Evolutionary conservation across 495 filamentous ascomycete genomes (phyloP).

Genomic region (Podospora australis): DNA sequence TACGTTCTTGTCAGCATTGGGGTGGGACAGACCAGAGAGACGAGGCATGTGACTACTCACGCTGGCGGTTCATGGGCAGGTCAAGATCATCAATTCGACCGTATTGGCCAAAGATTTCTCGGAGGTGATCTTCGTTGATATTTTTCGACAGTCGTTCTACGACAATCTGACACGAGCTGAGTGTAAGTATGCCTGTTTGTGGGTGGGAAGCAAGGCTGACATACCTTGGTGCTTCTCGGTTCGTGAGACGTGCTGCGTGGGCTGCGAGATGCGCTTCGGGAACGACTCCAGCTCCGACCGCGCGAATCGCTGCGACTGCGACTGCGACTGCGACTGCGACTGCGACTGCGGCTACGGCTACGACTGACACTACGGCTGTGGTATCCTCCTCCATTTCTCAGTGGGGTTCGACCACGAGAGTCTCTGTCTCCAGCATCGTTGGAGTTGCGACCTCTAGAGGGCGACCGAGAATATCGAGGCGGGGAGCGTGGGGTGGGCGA

Average conservation of each 20-base stretch:
- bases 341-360: conserved; percentile 24
- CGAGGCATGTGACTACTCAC: conserved; percentile 42
- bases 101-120: conserved; percentile 87
- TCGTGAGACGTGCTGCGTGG: conserved; percentile 13
- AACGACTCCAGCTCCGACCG: conserved; percentile 24
- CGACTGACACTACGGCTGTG: conserved; percentile 23
- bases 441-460: conserved; percentile 12
- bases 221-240: conserved; percentile 31
- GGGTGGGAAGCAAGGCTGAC: not conserved
- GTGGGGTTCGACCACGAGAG: conserved; percentile 16
- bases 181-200: not conserved
- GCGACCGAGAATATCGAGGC: conserved; percentile 17
- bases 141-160: conserved; percentile 97
- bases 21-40: not conserved
- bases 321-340: conserved; percentile 13
- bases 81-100: conserved; percentile 81
- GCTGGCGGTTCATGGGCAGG: conserved; percentile 79
- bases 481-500: conserved; percentile 15
- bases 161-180: conserved; percentile 58
- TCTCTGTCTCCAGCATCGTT: too few species aligned
- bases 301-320: conserved; percentile 15
- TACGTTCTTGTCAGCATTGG: conserved; percentile 9
- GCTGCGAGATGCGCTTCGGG: conserved; percentile 31
- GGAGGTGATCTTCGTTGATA: conserved; percentile 77
- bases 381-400: conserved; percentile 29